These are phyloP conservation scores for Corymbia maculata DNA, from an alignment of 345 rosid species.

Conservation along the genomic window DNA sequence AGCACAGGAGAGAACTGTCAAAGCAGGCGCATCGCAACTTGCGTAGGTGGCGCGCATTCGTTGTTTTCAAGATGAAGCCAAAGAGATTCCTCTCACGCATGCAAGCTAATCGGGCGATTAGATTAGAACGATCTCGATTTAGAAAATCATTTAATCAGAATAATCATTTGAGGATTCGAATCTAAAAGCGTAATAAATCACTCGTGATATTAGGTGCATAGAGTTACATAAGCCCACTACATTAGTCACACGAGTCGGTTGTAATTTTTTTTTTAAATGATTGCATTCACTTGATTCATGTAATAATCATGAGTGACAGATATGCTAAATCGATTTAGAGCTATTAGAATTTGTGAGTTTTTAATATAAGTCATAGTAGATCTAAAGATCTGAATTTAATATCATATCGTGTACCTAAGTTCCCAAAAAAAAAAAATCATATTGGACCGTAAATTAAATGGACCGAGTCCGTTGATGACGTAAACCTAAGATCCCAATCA, in stretches of 20 bases:
- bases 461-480: not conserved
- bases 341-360: not conserved
- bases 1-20: not conserved
- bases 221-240: not conserved
- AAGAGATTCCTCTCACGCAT: not conserved
- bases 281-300: accelerated
- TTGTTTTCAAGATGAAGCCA: not conserved
- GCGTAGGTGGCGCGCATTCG: not conserved
- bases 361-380: accelerated
- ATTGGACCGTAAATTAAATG: not conserved
- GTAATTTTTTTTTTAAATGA: not conserved
- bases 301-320: not conserved
- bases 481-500: not conserved
- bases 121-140: not conserved
- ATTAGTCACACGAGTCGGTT: not conserved
- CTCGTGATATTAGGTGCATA: too few relatives aligned
- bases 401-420: not conserved
- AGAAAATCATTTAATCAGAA: not conserved
- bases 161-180: too few relatives aligned
- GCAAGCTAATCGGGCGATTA: not conserved
- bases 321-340: not conserved
- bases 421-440: not conserved
- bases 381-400: not conserved
- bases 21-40: not conserved
- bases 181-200: too few relatives aligned